phyloP scores from a whole-genome alignment of 2,329 filamentous ascomycete genomes.

The Ophiostoma tasmaniense region DNA sequence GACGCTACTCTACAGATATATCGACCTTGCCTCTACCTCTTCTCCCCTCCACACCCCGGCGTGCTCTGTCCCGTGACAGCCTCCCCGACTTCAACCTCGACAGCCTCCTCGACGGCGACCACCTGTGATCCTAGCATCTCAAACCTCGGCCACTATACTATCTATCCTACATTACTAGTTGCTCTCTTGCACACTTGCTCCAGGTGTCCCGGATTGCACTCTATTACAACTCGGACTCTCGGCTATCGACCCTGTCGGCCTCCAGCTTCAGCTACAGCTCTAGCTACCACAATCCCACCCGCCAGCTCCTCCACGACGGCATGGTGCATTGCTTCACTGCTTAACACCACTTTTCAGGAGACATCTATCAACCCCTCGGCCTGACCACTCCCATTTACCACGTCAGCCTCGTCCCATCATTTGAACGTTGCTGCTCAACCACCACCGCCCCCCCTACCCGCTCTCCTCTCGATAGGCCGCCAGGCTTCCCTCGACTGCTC shows the following conservation, averaged over 20 bases:
- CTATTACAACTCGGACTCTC: background rate
- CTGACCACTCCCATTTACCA: background rate
- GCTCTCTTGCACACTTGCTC: background rate
- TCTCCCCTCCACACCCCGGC: background rate
- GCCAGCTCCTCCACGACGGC: background rate
- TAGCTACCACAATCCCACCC: background rate
- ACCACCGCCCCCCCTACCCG: background rate
- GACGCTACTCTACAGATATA: background rate
- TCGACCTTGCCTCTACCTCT: background rate
- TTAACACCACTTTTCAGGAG: background rate
- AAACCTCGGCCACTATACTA: background rate
- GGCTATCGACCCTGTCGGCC: background rate
- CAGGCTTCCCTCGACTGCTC: constrained; percentile 7
- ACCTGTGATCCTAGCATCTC: background rate
- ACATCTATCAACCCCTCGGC: background rate
- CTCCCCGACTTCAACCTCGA: background rate
- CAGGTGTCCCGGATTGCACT: background rate
- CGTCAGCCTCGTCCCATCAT: background rate
- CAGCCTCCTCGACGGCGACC: background rate
- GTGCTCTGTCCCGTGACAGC: constrained; percentile 6
- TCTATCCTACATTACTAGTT: background rate
- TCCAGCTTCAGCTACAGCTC: background rate
- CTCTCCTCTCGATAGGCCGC: constrained; percentile 6
- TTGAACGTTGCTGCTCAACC: constrained; percentile 5
- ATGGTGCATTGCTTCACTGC: constrained; percentile 8